Evolutionary conservation across 2,329 filamentous ascomycete species (phyloP).

Genomic region (Talaromyces rugulosus): DNA sequence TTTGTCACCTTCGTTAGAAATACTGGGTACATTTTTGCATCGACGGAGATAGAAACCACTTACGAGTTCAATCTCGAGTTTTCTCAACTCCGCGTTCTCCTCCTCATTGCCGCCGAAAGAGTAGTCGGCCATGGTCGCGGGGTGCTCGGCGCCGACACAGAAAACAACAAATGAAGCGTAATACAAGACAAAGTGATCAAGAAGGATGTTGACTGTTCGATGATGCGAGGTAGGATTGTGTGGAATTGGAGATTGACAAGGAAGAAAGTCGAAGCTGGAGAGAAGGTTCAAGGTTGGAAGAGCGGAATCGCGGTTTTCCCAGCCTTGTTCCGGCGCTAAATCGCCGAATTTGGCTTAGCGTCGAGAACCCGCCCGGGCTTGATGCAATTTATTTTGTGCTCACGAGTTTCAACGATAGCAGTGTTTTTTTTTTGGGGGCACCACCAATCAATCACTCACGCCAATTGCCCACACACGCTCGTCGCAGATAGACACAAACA

Average conservation of each 20-base stretch:
- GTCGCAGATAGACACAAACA: not conserved
- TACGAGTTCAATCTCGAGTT: slow-evolving; percentile 74
- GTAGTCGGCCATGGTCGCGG: slow-evolving; percentile 62
- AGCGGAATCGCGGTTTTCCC: slow-evolving; percentile 5
- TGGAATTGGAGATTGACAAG: not conserved
- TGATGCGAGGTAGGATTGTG: not conserved
- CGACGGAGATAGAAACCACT: slow-evolving; percentile 24
- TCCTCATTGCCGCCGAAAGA: slow-evolving; percentile 71
- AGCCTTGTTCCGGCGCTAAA: slow-evolving; percentile 2
- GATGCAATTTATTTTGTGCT: slow-evolving; percentile 9
- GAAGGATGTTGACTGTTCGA: not conserved
- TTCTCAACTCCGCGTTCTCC: slow-evolving; percentile 76
- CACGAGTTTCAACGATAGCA: not conserved
- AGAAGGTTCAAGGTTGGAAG: not conserved
- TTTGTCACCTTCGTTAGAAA: not conserved
- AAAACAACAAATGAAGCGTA: not conserved
- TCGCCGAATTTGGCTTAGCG: slow-evolving; percentile 20
- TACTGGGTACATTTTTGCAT: not conserved
- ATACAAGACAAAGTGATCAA: not conserved
- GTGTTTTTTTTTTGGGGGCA: too few relatives aligned
- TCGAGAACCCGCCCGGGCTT: not conserved
- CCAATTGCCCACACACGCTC: not conserved
- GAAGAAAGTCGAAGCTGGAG: not conserved
- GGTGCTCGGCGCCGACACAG: not conserved
- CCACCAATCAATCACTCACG: not conserved